These are phyloP conservation scores for Thamnidium elegans DNA, from an alignment of 192 early-diverging fungal genomes.

Conservation along the genomic window DNA sequence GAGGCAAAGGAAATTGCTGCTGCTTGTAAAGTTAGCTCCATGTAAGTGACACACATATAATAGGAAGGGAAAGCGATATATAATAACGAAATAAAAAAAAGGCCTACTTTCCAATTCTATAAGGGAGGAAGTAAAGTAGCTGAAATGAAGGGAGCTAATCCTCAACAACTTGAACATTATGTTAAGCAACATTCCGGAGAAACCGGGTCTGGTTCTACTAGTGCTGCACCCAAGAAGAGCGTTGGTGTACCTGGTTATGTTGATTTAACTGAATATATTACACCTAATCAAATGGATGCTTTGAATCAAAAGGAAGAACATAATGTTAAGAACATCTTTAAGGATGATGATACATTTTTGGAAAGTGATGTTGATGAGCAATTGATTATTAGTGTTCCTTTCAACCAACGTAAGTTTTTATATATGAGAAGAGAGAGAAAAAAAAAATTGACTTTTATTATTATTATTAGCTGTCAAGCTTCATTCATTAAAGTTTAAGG, in stretches of 20 bases:
- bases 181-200: slow-evolving; percentile 65
- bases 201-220: slow-evolving; percentile 18
- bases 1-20: slow-evolving; percentile 31
- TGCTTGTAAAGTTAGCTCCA: slow-evolving; percentile 39
- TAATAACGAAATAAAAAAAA: slow-evolving; percentile 21
- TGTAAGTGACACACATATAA: slow-evolving; percentile 36
- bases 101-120: slow-evolving; percentile 89
- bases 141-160: slow-evolving; percentile 82
- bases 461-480: slow-evolving; percentile 48
- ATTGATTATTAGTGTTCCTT: slow-evolving; percentile 81
- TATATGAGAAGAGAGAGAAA: background rate
- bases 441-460: too few relatives aligned
- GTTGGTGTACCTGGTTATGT: slow-evolving; percentile 49
- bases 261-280: slow-evolving; percentile 63
- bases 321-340: slow-evolving; percentile 73
- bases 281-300: slow-evolving; percentile 72
- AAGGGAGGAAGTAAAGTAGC: slow-evolving; percentile 69
- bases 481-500: slow-evolving; percentile 55
- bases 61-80: background rate
- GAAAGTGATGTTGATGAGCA: slow-evolving; percentile 97
- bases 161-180: slow-evolving; percentile 59
- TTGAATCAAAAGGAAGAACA: slow-evolving; percentile 84
- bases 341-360: slow-evolving; percentile 63
- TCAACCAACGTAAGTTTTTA: slow-evolving; percentile 65
- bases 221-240: slow-evolving; percentile 8